A percentile compares a stretch with the other conserved stretches of the same genome.
Conservation (phyloP, 176 grass and related monocot species). For the Poa pratensis region DNA sequence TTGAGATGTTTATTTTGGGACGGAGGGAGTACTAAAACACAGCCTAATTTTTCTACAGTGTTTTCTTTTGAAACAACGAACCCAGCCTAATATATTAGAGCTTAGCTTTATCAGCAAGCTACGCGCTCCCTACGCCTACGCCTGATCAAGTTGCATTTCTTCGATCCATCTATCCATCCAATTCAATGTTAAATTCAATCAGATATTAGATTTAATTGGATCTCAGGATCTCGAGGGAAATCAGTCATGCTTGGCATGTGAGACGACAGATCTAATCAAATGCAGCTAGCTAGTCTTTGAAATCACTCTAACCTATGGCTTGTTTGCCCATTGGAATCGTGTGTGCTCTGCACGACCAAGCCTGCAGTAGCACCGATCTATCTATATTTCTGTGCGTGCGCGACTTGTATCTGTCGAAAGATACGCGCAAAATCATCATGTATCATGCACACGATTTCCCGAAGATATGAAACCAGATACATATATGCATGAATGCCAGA, state of each 20-base stretch:
- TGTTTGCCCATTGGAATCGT: background rate
- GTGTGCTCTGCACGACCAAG: background rate
- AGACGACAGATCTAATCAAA: conserved; percentile 12
- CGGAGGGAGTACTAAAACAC: too few species aligned
- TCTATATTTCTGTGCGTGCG: background rate
- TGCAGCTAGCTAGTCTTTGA: background rate
- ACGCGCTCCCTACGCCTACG: background rate
- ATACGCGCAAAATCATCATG: conserved; percentile 30
- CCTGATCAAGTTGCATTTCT: background rate
- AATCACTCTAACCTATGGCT: background rate
- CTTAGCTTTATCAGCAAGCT: background rate
- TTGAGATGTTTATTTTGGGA: too few species aligned
- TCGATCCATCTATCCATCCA: background rate
- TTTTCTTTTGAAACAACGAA: background rate
- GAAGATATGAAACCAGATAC: background rate
- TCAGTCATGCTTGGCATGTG: background rate
- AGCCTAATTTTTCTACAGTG: background rate
- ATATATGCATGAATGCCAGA: background rate
- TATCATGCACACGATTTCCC: conserved; percentile 20
- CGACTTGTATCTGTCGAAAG: background rate
- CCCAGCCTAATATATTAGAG: background rate
- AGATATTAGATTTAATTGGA: conserved; percentile 10
- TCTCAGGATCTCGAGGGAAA: conserved; percentile 21
- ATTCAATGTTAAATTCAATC: background rate
- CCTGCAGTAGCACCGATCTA: background rate